phyloP scores from a whole-genome alignment of 306 rosid genomes.

The Geum urbanum region DNA sequence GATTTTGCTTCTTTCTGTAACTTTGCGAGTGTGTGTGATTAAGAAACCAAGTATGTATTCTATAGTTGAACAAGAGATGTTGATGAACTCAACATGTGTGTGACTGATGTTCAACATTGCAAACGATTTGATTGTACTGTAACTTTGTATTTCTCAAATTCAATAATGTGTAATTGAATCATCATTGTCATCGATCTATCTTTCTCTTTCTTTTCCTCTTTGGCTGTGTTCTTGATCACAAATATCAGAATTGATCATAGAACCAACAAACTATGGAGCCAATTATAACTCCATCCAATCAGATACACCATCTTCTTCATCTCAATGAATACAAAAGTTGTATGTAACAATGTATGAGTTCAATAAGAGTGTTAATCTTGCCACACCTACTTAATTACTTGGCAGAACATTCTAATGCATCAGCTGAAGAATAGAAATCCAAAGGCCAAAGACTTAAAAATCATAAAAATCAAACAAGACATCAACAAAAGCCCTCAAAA shows the following conservation, averaged over 20 bases:
- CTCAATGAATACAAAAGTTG: not conserved
- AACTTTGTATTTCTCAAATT: too few species aligned
- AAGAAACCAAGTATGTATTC: too few species aligned
- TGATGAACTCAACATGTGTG: too few species aligned
- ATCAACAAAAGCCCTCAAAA: constrained; percentile 18
- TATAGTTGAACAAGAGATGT: too few species aligned
- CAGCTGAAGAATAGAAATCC: not conserved
- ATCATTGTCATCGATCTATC: too few species aligned
- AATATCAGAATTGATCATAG: not conserved
- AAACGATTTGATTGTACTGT: too few species aligned
- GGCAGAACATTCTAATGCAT: not conserved
- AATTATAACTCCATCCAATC: not conserved
- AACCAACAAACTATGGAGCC: not conserved
- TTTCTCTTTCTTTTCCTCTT: too few species aligned
- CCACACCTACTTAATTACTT: not conserved
- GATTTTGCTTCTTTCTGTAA: too few species aligned
- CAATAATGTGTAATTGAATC: too few species aligned
- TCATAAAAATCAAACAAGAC: not conserved
- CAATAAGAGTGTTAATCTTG: not conserved
- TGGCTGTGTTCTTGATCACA: not conserved
- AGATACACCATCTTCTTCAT: not conserved
- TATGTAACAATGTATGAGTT: not conserved
- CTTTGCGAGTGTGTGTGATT: too few species aligned
- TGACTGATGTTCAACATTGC: too few species aligned
- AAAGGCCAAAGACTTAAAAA: not conserved